Conservation (phyloP, 1,284 basidiomycete genomes). For the Inonotus hispidus region DNA sequence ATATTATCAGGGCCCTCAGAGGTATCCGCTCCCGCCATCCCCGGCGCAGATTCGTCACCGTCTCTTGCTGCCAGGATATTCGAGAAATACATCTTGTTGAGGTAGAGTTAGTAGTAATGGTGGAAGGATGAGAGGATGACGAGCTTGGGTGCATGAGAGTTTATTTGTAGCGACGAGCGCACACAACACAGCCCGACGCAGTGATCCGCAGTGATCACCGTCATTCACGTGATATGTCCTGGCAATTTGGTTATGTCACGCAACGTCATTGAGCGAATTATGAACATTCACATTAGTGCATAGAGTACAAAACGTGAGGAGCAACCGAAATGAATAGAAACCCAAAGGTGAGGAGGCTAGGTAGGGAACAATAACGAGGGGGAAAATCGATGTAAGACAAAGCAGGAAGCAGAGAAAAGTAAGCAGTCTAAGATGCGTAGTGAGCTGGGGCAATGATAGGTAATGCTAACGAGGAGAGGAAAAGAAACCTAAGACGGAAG, state of each 20-base stretch:
- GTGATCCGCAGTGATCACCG: background rate
- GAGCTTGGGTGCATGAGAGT: background rate
- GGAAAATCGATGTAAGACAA: too few relatives aligned
- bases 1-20: background rate
- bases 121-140: background rate
- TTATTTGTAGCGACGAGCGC: slow-evolving; percentile 41
- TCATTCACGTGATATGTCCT: too few relatives aligned
- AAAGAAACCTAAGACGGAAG: background rate
- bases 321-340: background rate
- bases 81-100: background rate
- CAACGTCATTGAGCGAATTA: slow-evolving; percentile 27
- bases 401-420: too few relatives aligned
- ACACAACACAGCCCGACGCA: slow-evolving; percentile 39
- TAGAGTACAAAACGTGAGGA: slow-evolving; percentile 26
- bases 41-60: background rate
- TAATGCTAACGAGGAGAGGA: too few relatives aligned
- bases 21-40: background rate
- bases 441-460: too few relatives aligned
- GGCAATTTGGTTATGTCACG: too few relatives aligned
- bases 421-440: too few relatives aligned
- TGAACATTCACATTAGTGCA: background rate
- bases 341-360: slow-evolving; percentile 39
- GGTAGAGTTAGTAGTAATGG: slow-evolving; percentile 20
- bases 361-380: slow-evolving; percentile 41
- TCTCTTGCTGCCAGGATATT: background rate